Base-by-base conservation (phyloP, 805 yeast genomes). In the Yamadazyma paraphyllophila region DNA sequence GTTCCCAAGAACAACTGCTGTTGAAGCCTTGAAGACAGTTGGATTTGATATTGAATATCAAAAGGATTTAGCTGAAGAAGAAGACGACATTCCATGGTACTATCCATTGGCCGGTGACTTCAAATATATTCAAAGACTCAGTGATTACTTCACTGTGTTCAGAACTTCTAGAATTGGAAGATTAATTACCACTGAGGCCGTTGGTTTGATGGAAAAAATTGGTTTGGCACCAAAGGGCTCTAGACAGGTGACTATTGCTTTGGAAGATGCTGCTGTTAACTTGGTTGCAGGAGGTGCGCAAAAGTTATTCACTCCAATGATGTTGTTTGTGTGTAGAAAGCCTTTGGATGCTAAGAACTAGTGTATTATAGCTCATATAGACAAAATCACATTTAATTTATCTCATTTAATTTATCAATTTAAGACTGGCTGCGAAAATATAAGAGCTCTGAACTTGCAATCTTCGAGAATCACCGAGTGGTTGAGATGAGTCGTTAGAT, bases 231-330 rank as follows among this genome's bases (percentile, higher is more conserved):
- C 98, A 63, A 81, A 85, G 69, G 99, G 97, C 49, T 87, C 74
- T 39, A 78, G 77, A 62, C 83, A 88, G 73, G 97, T 94, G 53
- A 89, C 98, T 35, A 77, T 70, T 51, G 98, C 98, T 26, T 79
- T 94, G 55, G 99, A 94, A 74, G 94, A 91, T 65, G 99, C 99
- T 50, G 98, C 98, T 46, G 83, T 92, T 49, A 91, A 90, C 67
- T 80, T 94, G 61, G 97, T 91, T 47, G 87, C 82, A 46, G 99
- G 99, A 69, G 99, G 97, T 66, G 78, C 77, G 69, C 77, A 85
- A 67, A 83, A 86, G 59, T 76, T 94, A 55, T 94, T 94, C 74
- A 92, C 98, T 34, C 99, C 99, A 60, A 94, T 94, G 99, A 87
- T 89, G 94, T 77, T 94, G 65, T 92, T 83, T 64, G 81, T 94